Evolutionary conservation across 2,329 filamentous ascomycete species (phyloP), one percentile per base, ranked within the genome.

Genomic region (Ilyonectria destructans): DNA sequence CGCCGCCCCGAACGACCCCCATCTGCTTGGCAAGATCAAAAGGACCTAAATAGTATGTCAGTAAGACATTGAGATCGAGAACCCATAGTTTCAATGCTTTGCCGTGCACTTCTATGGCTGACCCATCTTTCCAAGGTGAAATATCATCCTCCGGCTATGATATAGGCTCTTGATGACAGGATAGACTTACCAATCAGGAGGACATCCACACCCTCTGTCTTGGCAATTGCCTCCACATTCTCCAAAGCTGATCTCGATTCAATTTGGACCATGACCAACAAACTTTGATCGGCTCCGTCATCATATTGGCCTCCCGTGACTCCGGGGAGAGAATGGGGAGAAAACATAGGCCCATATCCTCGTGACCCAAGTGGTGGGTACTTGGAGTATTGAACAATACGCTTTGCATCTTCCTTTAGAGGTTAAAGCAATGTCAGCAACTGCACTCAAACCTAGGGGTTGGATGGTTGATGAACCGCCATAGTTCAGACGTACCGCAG

Each of bases 21-120:
- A 67, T 67, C 5, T 58, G 56, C 29, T 58, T 67, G 5, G 64
- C 64, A 12, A 67, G 52, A 19, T 67, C 64, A 17, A 67, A 67
- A 9, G 64, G 64, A 10, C 64, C 64, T 67, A 56, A 2, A n/a
- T 15, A 5, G n/a, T n/a, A 9, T 26, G 35, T 67, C 23, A 60
- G 52, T 6, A 35, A 1, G n/a, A 26, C 6, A 26, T 26, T 26
- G 26, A 26, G 26, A 26, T 26, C 4, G 26, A 26, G 5, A 6
- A 6, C 26, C 26, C 6, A 26, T 6, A 26, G 5, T 26, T 26
- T 6, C 26, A 26, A 26, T 26, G 26, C 26, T 26, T 26, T 26
- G 26, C 26, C 26, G 26, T 26, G 26, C 26, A 26, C 26, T 26
- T 26, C 26, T 26, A 26, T 1, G 26, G 26, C 26, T 26, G 26